Conservation (phyloP, 805 yeast species). For the Metschnikowia shivogae region DNA sequence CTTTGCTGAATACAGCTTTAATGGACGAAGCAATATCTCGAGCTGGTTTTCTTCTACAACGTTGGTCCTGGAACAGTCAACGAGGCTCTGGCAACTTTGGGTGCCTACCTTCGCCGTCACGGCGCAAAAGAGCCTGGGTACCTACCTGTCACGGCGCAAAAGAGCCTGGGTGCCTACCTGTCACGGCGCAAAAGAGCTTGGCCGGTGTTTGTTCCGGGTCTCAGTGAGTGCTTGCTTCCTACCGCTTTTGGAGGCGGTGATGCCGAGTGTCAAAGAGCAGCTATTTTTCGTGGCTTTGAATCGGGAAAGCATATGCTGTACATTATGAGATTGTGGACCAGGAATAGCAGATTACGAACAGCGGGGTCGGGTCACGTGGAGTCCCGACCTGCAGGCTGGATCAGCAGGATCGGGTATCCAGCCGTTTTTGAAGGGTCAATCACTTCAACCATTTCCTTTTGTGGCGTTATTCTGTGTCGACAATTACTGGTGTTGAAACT, state of each 20-base stretch:
- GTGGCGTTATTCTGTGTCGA: too few relatives aligned
- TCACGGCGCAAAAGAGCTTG: slow-evolving; percentile 90
- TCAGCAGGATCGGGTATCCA: too few relatives aligned
- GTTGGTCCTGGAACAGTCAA: slow-evolving; percentile 20
- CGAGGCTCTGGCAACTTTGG: slow-evolving; percentile 16
- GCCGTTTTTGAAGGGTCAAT: too few relatives aligned
- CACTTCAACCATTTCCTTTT: too few relatives aligned
- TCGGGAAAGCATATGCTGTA: slow-evolving; percentile 58
- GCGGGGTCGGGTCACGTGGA: too few relatives aligned
- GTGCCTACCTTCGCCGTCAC: slow-evolving; percentile 62
- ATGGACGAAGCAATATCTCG: slow-evolving; percentile 12
- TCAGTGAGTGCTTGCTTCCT: slow-evolving; percentile 67
- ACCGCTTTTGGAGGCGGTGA: slow-evolving; percentile 37
- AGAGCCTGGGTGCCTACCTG: slow-evolving; percentile 96
- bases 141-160: slow-evolving; percentile 92
- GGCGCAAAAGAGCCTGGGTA: slow-evolving; percentile 93
- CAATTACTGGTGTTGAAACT: too few relatives aligned
- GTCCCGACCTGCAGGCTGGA: too few relatives aligned
- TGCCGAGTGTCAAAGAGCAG: slow-evolving; percentile 56
- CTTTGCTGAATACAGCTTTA: slow-evolving; percentile 6
- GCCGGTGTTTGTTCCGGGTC: slow-evolving; percentile 80
- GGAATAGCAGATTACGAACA: too few relatives aligned
- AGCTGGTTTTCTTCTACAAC: slow-evolving; percentile 16
- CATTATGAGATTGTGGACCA: slow-evolving; percentile 20
- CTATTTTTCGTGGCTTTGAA: slow-evolving; percentile 87